phyloP scores from a whole-genome alignment of 2,329 filamentous ascomycete species.

The Fusarium sp. region DNA sequence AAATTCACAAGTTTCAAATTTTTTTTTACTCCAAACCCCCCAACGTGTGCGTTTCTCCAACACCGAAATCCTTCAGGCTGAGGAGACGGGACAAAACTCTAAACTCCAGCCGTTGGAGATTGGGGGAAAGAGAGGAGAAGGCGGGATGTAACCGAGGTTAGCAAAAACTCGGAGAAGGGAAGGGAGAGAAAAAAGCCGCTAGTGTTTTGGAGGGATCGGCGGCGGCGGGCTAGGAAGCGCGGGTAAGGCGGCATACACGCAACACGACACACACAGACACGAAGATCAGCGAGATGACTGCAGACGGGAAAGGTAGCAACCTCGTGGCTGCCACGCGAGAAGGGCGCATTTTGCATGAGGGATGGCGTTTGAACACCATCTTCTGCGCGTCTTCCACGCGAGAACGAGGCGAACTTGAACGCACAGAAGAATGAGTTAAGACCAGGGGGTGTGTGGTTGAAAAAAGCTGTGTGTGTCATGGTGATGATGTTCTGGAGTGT shows the following conservation, averaged over 20 bases:
- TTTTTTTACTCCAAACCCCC: background rate
- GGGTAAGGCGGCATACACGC: background rate
- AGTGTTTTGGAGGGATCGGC: constrained; percentile 1
- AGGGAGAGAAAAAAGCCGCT: background rate
- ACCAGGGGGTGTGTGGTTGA: background rate
- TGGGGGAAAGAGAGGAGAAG: background rate
- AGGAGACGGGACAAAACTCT: background rate
- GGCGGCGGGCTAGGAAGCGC: background rate
- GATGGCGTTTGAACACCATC: background rate
- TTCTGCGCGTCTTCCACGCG: background rate
- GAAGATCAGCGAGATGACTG: background rate
- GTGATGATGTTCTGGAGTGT: background rate
- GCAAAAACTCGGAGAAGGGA: background rate
- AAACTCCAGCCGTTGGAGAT: background rate
- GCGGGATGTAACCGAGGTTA: constrained; percentile 3
- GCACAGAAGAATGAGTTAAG: background rate
- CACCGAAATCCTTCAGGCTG: background rate
- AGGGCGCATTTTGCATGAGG: background rate
- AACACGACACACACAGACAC: background rate
- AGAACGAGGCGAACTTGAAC: background rate
- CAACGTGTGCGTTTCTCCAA: background rate
- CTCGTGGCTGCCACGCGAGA: constrained; percentile 3
- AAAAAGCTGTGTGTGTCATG: background rate
- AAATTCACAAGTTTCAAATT: background rate
- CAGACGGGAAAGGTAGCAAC: background rate